Conservation (phyloP, 805 yeast genomes). For the Yarrowia deformans region DNA sequence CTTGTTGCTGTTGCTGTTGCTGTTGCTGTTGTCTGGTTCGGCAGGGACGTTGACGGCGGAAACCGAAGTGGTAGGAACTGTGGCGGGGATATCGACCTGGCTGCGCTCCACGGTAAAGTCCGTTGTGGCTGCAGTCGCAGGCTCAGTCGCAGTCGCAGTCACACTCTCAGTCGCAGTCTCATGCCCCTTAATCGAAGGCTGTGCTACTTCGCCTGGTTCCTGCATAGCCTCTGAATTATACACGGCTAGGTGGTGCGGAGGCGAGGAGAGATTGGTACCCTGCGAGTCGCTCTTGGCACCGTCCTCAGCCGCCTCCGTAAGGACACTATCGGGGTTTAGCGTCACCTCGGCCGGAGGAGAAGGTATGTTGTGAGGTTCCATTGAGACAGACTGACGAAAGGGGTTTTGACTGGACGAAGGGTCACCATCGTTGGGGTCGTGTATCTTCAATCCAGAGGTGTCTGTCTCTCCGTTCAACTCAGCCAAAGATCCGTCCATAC, state of each 20-base stretch:
- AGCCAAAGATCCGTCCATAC: too few relatives aligned
- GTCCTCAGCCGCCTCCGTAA: not conserved
- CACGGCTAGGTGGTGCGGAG: not conserved
- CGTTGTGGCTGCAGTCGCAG: not conserved
- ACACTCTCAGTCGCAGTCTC: not conserved
- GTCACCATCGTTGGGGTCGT: not conserved
- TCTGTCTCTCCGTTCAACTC: not conserved
- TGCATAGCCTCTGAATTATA: slow-evolving; percentile 26
- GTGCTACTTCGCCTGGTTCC: slow-evolving; percentile 24
- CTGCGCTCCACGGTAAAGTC: slow-evolving; percentile 1
- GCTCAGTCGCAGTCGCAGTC: not conserved
- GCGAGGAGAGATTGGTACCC: too few relatives aligned
- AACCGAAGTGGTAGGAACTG: not conserved
- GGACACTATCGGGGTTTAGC: not conserved
- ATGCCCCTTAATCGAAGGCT: slow-evolving; percentile 7
- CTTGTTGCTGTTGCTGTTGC: not conserved
- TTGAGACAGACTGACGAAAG: not conserved
- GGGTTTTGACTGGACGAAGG: slow-evolving; percentile 1
- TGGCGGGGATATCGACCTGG: slow-evolving; percentile 12
- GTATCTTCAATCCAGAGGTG: too few relatives aligned
- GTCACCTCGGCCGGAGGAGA: slow-evolving; percentile 5
- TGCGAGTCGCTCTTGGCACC: slow-evolving; percentile 1
- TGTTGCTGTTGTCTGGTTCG: not conserved
- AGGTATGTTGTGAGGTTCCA: not conserved
- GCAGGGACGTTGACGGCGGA: not conserved